Evolutionary conservation across 768 basidiomycete species (phyloP).

Genomic region (Boletus pseudo-olivaceus): DNA sequence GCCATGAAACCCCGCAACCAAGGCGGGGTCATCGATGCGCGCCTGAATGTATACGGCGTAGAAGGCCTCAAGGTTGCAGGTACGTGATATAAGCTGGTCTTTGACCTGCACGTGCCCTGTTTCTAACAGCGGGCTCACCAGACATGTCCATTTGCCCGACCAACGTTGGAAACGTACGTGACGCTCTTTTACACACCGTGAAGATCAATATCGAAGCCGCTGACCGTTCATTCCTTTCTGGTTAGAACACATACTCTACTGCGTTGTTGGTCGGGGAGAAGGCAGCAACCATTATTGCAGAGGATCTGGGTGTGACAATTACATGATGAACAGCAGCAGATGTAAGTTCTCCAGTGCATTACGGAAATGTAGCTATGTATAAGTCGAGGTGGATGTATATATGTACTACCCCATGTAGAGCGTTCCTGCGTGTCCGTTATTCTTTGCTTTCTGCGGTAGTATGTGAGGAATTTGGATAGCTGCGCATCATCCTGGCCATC

Average conservation of each 20-base stretch:
- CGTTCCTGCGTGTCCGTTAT: no score
- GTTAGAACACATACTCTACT: constrained; percentile 42
- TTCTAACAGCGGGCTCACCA: not conserved
- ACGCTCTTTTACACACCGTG: rapidly evolving
- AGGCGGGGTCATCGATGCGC: constrained; percentile 60
- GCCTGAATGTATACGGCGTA: constrained; percentile 61
- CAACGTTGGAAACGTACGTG: constrained; percentile 24
- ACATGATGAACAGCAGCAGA: not conserved
- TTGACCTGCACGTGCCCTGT: not conserved
- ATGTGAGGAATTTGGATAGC: no score
- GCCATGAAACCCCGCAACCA: constrained; percentile 61
- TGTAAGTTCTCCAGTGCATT: no score
- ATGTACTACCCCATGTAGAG: no score
- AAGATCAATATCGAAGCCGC: no score
- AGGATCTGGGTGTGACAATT: constrained; percentile 36
- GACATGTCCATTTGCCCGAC: constrained; percentile 38
- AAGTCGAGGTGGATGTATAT: no score
- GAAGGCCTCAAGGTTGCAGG: constrained; percentile 59
- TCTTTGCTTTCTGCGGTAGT: no score
- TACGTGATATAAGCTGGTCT: constrained; percentile 14
- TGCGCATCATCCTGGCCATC: no score
- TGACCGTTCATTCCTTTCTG: not conserved
- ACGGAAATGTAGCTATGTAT: no score
- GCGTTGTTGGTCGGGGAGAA: constrained; percentile 55
- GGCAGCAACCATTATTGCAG: constrained; percentile 54